Evolutionary conservation across 176 grass and related monocot species (phyloP), one percentile per base, ranked within the genome.

Genomic region (Hsuehochloa calcarea): DNA sequence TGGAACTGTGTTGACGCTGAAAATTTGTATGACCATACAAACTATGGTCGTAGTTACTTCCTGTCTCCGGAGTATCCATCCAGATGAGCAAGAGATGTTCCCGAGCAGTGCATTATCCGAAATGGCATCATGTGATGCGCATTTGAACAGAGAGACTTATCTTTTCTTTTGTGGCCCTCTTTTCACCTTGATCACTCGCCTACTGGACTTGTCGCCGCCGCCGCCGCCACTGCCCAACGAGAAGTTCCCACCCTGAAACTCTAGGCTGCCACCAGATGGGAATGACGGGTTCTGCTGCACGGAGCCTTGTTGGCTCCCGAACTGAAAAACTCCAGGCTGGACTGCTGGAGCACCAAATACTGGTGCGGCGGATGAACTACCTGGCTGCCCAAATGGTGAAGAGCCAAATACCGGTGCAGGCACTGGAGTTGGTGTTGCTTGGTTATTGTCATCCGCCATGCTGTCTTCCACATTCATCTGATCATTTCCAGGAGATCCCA

Each of bases 391-490:
- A 87, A 87, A 91, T 68, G 82, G 10, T 7, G 84, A 77, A 73
- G 87, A 78, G n/a, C 83, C 76, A 88, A 80, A 92, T 62, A 87
- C 29, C 6, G 73, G 83, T 14, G 90, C 78, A 80, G 78, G n/a
- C 7, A n/a, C 84, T 23, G 79, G 65, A 1, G 37, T 46, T 14
- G 74, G 70, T 61, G 79, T 60, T 40, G 84, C 77, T 62, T 72
- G 90, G 40, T 85, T 90, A 14, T 56, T 85, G 79, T 92, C 93
- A 77, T 88, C 90, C 7, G 82, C 81, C 90, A 92, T 92, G 90
- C 90, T 92, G 76, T 92, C 90, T 6, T 94, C 87, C 10, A 88
- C 50, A 77, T 84, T 90, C 93, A 92, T 92, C 90, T 92, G 90
- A 88, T 88, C 90, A 88, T 85, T 92, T 86, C 79, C 85, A 16